phyloP scores from a whole-genome alignment of 2,329 filamentous ascomycete genomes.

The Fulvia fulva region DNA sequence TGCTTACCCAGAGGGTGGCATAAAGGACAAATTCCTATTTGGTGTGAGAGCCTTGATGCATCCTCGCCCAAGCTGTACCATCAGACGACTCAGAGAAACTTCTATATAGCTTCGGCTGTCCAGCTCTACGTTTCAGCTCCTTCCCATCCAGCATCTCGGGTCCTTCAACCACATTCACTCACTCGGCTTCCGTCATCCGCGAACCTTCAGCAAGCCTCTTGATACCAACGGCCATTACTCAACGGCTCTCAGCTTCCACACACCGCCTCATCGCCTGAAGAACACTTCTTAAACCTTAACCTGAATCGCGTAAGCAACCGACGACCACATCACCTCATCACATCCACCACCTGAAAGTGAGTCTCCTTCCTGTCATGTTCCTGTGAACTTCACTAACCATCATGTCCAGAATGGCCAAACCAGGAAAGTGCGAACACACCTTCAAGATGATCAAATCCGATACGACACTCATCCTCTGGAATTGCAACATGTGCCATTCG shows the following conservation, averaged over 20 bases:
- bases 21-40: constrained; percentile 23
- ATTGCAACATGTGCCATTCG: constrained; percentile 50
- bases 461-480: constrained; percentile 50
- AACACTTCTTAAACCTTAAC: not conserved
- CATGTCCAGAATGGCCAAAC: constrained; percentile 41
- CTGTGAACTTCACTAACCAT: not conserved
- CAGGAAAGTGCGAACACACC: constrained; percentile 45
- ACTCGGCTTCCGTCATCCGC: not conserved
- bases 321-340: not conserved
- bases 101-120: constrained; percentile 25
- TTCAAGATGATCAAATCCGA: constrained; percentile 52
- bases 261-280: not conserved
- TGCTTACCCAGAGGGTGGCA: constrained; percentile 23
- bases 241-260: not conserved
- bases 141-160: constrained; percentile 17
- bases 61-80: constrained; percentile 18
- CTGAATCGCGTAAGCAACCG: not conserved
- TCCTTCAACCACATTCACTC: constrained; percentile 4
- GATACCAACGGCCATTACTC: not conserved
- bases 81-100: constrained; percentile 9
- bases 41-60: constrained; percentile 19
- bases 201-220: constrained; percentile 1
- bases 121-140: constrained; percentile 22
- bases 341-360: constrained; percentile 1
- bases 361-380: not conserved